A percentile compares a stretch with the other conserved stretches of the same genome.
Evolutionary conservation across 164 flowering plant genomes (phyloP).

Genomic region (Malania oleifera): DNA sequence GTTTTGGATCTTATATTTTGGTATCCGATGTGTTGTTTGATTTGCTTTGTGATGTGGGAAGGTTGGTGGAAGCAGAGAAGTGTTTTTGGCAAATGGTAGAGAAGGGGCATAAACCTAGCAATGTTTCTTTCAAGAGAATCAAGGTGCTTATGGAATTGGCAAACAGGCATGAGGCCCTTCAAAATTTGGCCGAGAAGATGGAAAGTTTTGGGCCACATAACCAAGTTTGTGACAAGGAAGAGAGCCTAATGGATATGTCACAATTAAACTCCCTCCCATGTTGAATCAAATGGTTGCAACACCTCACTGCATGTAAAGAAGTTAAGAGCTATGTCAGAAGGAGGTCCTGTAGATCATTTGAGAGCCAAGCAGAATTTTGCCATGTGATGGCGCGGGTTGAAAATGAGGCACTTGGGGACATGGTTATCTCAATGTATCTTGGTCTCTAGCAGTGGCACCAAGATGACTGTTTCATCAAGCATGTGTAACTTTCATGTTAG

Average conservation of each 20-base stretch:
- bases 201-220: conserved; percentile 33
- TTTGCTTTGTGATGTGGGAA: conserved; percentile 85
- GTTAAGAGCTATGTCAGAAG: no score
- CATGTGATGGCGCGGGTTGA: no score
- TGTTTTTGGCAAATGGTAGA: conserved; percentile 87
- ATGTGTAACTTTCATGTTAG: no score
- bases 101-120: conserved; percentile 84
- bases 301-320: no score
- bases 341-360: no score
- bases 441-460: no score
- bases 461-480: no score
- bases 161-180: conserved; percentile 48
- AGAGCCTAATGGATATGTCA: conserved; percentile 4
- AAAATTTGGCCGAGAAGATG: conserved; percentile 59
- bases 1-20: conserved; percentile 73
- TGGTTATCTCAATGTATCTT: no score
- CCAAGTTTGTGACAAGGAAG: conserved; percentile 7
- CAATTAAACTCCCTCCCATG: conserved; percentile 5
- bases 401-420: no score
- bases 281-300: conserved; percentile 5
- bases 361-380: no score
- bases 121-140: conserved; percentile 66
- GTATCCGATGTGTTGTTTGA: conserved; percentile 88
- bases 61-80: conserved; percentile 75
- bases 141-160: conserved; percentile 93